A percentile compares a stretch with the other conserved stretches of the same genome.
Conservation (phyloP, 2,329 filamentous ascomycete species). For the Magnaporthales sp. region DNA sequence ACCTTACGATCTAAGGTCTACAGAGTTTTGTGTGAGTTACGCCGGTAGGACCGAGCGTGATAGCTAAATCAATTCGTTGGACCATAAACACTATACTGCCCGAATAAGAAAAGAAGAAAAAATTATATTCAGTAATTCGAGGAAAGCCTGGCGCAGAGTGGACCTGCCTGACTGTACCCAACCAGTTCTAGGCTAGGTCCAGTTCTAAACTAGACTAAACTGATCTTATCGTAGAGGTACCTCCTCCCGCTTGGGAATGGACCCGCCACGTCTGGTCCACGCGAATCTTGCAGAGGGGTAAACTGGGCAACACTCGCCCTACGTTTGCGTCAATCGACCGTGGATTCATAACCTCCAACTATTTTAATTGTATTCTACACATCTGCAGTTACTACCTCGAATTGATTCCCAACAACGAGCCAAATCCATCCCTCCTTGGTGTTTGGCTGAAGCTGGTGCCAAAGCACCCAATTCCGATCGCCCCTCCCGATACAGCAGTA, state of each 20-base stretch:
- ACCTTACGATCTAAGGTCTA: neutral
- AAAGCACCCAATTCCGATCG: neutral
- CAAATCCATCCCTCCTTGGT: neutral
- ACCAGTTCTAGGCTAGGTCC: too few species aligned
- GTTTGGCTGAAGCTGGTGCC: neutral
- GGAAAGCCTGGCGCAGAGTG: neutral
- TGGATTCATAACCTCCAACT: neutral
- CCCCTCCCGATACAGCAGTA: constrained; percentile 5
- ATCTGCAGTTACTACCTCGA: neutral
- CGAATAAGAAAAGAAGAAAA: neutral
- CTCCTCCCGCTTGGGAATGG: neutral
- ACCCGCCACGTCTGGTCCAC: constrained; percentile 1
- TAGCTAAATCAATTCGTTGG: neutral
- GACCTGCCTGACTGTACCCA: neutral
- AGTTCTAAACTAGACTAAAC: neutral
- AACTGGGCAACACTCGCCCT: neutral
- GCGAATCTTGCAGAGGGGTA: constrained; percentile 1
- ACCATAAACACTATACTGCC: neutral
- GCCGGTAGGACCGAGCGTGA: neutral
- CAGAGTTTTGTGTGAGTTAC: neutral
- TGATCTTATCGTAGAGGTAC: neutral
- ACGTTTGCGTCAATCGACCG: neutral
- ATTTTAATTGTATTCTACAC: neutral
- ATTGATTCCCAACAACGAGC: neutral
- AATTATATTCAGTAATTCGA: neutral